A percentile compares a stretch with the other conserved stretches of the same genome.
Conservation (phyloP, 2,329 filamentous ascomycete genomes). For the Phialophora expanda region DNA sequence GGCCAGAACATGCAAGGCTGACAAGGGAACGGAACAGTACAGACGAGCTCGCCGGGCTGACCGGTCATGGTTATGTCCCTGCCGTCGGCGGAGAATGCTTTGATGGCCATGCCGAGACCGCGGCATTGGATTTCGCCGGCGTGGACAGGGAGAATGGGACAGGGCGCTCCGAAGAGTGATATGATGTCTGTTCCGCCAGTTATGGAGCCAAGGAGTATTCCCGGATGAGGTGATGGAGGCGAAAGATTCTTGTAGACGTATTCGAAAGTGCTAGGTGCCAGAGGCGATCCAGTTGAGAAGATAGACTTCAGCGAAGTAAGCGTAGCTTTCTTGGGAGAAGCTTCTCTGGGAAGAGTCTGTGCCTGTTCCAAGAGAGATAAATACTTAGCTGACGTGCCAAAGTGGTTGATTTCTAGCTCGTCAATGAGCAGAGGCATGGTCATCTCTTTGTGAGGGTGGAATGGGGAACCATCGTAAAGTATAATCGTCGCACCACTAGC, state of each 20-base stretch:
- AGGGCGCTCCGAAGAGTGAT: slow-evolving; percentile 88
- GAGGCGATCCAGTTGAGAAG: slow-evolving; percentile 90
- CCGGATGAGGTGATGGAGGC: slow-evolving; percentile 64
- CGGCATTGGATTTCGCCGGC: slow-evolving; percentile 77
- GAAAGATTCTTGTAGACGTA: slow-evolving; percentile 76
- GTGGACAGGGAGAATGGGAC: slow-evolving; percentile 73
- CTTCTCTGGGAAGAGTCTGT: slow-evolving; percentile 63
- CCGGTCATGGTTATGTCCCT: slow-evolving; percentile 64
- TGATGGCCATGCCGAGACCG: slow-evolving; percentile 78
- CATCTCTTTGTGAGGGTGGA: slow-evolving; percentile 76
- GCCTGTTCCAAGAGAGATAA: slow-evolving; percentile 88
- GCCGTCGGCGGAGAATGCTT: slow-evolving; percentile 60
- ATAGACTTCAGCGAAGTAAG: slow-evolving; percentile 73
- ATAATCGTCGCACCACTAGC: slow-evolving; percentile 82
- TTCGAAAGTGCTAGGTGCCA: slow-evolving; percentile 89
- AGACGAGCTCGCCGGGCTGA: slow-evolving; percentile 85
- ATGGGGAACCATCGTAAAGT: slow-evolving; percentile 91
- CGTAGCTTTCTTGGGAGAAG: slow-evolving; percentile 50
- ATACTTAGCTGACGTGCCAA: slow-evolving; percentile 93
- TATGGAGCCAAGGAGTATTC: slow-evolving; percentile 88
- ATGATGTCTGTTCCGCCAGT: slow-evolving; percentile 97
- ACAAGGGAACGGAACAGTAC: slow-evolving; percentile 82
- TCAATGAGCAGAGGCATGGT: slow-evolving; percentile 84
- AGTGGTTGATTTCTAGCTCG: slow-evolving; percentile 82
- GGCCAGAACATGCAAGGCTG: slow-evolving; percentile 88